Evolutionary conservation across 495 filamentous ascomycete genomes (phyloP).

Genomic region (Penicillium robsamsonii): DNA sequence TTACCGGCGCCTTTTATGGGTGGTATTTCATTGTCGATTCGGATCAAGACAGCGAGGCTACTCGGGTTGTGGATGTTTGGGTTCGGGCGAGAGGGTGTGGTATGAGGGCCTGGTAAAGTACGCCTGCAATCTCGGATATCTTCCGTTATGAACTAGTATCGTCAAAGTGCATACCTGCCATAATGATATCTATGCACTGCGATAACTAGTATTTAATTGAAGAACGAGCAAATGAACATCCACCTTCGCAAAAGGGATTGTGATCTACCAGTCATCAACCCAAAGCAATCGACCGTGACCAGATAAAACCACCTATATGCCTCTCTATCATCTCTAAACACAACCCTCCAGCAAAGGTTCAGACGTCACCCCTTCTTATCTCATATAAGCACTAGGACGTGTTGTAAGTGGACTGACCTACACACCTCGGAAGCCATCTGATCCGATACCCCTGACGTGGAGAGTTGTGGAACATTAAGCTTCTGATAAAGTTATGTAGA

Average conservation of each 20-base stretch:
- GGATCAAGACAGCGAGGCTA: slow-evolving; percentile 48
- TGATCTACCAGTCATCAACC: too few species aligned
- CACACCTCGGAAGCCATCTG: background rate
- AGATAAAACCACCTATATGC: too few species aligned
- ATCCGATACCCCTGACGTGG: background rate
- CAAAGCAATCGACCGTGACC: too few species aligned
- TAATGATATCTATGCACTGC: too few species aligned
- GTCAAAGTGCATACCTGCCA: background rate
- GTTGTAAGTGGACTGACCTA: background rate
- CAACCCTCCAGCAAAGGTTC: too few species aligned
- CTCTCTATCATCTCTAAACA: too few species aligned
- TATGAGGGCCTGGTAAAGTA: slow-evolving; percentile 7
- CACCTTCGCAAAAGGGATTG: too few species aligned
- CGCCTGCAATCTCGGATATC: background rate
- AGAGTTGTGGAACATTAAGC: background rate
- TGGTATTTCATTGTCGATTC: slow-evolving; percentile 79
- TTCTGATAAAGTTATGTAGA: background rate
- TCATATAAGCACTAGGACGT: too few species aligned
- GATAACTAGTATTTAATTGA: too few species aligned
- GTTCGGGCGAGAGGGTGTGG: slow-evolving; percentile 35
- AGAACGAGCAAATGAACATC: too few species aligned
- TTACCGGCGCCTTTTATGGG: slow-evolving; percentile 67
- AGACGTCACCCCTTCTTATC: too few species aligned
- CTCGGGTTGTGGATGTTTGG: slow-evolving; percentile 69
- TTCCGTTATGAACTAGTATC: background rate